These are phyloP conservation scores for Biscutella auriculata DNA, from an alignment of 441 rosid genomes.

Conservation along the genomic window DNA sequence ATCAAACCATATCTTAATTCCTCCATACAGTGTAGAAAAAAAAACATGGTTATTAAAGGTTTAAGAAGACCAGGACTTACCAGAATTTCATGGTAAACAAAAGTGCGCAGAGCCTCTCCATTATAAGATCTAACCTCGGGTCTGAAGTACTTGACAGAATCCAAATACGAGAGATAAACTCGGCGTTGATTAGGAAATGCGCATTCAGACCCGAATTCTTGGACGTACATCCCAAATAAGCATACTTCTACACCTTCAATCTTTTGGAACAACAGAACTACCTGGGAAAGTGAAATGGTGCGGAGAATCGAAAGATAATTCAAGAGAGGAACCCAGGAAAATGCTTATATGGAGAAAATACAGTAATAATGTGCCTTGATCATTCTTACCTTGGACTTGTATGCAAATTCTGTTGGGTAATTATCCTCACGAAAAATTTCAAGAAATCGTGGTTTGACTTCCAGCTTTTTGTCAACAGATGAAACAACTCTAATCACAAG, in stretches of 20 bases:
- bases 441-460: constrained; percentile 89
- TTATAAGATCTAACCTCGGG: constrained; percentile 88
- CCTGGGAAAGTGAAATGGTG: constrained; percentile 44
- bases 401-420: constrained; percentile 88
- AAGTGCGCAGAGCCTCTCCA: constrained; percentile 97
- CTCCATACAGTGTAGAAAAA: background rate
- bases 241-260: constrained; percentile 99
- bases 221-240: constrained; percentile 96
- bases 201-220: constrained; percentile 94
- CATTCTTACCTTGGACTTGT: constrained; percentile 76
- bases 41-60: too few relatives aligned
- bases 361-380: background rate
- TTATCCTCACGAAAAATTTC: constrained; percentile 90
- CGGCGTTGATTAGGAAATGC: constrained; percentile 81
- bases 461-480: constrained; percentile 96
- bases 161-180: constrained; percentile 90
- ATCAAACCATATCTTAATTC: background rate
- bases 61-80: constrained; percentile 35
- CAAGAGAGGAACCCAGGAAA: background rate
- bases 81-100: constrained; percentile 95
- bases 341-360: background rate
- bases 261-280: constrained; percentile 79
- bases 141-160: constrained; percentile 69
- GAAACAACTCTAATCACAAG: constrained; percentile 97
- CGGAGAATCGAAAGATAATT: background rate